These are phyloP conservation scores for Irpex rosettiformis DNA, from an alignment of 1,284 basidiomycete species.

Conservation along the genomic window DNA sequence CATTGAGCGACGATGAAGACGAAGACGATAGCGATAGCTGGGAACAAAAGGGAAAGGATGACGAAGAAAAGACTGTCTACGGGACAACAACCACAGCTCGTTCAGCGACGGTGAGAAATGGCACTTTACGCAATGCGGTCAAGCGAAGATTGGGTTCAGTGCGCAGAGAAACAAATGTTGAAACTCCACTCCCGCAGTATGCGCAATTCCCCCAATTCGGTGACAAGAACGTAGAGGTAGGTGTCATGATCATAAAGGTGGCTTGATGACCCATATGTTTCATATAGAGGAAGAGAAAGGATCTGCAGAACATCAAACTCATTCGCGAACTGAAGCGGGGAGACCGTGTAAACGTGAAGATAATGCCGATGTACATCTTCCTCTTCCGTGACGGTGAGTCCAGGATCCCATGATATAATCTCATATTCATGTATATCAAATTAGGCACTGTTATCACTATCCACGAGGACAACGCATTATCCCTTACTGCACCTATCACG, in stretches of 20 bases:
- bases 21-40: constrained; percentile 19
- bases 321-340: constrained; percentile 50
- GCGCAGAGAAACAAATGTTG: constrained; percentile 18
- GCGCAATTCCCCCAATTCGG: constrained; percentile 4
- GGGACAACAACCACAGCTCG: constrained; percentile 24
- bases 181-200: constrained; percentile 7
- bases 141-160: constrained; percentile 10
- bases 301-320: constrained; percentile 33
- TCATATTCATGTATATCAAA: not conserved
- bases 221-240: constrained; percentile 1
- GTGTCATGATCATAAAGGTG: constrained; percentile 11
- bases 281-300: constrained; percentile 14
- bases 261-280: not conserved
- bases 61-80: constrained; percentile 28
- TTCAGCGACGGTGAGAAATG: constrained; percentile 22
- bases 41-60: constrained; percentile 14
- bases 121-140: constrained; percentile 10
- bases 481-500: constrained; percentile 54
- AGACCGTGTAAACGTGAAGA: constrained; percentile 55
- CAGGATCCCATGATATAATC: not conserved
- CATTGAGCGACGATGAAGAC: constrained; percentile 25
- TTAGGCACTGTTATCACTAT: constrained; percentile 63
- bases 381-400: constrained; percentile 55
- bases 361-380: constrained; percentile 62
- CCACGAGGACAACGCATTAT: constrained; percentile 39